These are phyloP conservation scores for Saturnispora hagleri DNA, from an alignment of 805 yeast genomes.

Conservation along the genomic window DNA sequence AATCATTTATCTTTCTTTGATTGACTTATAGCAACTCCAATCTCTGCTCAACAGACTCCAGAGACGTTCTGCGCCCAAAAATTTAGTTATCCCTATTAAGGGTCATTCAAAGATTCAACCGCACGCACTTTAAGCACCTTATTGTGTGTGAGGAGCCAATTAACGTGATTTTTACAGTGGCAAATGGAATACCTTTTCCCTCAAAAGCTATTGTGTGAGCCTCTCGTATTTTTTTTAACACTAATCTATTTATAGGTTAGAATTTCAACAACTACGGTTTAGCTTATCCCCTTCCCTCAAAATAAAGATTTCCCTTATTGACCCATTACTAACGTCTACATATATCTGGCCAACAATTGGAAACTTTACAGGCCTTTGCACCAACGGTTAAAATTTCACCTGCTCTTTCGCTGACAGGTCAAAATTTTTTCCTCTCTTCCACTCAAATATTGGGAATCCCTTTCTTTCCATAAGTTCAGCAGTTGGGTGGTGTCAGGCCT, in stretches of 20 bases:
- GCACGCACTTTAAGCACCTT: not conserved
- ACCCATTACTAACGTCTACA: not conserved
- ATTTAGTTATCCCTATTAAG: not conserved
- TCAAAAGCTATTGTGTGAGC: not conserved
- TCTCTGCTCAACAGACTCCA: not conserved
- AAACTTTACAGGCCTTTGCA: not conserved
- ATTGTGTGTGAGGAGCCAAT: not conserved
- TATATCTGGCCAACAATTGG: not conserved
- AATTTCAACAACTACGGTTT: not conserved
- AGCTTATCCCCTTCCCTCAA: not conserved
- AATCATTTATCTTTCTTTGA: not conserved
- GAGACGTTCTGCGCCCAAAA: too few species aligned
- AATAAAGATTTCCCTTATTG: not conserved
- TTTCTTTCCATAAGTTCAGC: not conserved
- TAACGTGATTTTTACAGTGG: not conserved
- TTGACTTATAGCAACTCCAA: not conserved
- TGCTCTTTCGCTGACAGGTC: slow-evolving; percentile 2
- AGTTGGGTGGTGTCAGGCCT: not conserved
- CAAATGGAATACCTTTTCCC: not conserved
- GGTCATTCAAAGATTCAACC: not conserved
- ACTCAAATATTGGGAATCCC: not conserved
- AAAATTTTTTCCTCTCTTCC: not conserved
- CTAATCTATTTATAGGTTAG: not conserved
- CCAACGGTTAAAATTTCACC: slow-evolving; percentile 1
- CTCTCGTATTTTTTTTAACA: not conserved